Conservation (phyloP, 2,329 filamentous ascomycete species). For the Pyricularia pennisetigena region DNA sequence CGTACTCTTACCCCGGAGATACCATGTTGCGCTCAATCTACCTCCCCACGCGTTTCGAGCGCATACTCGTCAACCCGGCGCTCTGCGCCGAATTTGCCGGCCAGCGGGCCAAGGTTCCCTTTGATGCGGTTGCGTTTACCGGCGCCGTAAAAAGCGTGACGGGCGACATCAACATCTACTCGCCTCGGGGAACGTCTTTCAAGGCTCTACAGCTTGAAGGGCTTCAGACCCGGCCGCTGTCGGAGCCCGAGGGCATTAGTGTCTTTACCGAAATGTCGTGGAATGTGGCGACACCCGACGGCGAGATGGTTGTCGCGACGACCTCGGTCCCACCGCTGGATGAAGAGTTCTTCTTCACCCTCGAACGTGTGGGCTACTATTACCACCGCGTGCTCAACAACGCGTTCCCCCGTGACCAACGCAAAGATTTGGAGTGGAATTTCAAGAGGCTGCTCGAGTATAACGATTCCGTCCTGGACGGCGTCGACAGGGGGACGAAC, state of each 20-base stretch:
- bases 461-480: background rate
- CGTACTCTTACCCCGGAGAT: conserved; percentile 22
- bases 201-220: background rate
- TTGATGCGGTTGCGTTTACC: background rate
- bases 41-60: conserved; percentile 15
- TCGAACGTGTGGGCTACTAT: background rate
- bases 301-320: background rate
- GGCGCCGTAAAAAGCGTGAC: background rate
- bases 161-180: background rate
- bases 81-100: background rate
- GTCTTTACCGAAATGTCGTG: background rate
- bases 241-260: background rate
- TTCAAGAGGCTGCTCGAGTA: background rate
- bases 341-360: background rate
- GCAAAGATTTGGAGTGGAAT: background rate
- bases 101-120: background rate
- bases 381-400: background rate
- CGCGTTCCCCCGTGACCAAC: background rate
- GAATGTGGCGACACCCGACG: background rate
- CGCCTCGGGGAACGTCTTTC: background rate
- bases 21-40: conserved; percentile 20
- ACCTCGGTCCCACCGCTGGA: background rate
- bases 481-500: background rate
- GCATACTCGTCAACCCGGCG: conserved; percentile 1
- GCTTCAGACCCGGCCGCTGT: background rate